Conservation (phyloP, 2,329 filamentous ascomycete genomes). For the Ophiostoma populinum region DNA sequence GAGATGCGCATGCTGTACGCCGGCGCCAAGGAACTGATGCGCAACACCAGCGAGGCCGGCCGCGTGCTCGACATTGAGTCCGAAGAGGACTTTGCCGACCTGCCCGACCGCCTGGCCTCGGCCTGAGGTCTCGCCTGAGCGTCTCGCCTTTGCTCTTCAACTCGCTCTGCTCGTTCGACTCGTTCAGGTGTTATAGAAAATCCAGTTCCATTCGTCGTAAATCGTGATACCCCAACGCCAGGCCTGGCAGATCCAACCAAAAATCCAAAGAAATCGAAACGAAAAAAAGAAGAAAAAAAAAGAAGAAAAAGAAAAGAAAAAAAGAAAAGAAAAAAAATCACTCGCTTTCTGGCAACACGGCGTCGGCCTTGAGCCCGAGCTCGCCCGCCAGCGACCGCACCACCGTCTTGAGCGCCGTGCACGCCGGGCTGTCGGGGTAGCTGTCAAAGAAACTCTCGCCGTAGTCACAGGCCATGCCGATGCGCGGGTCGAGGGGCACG, state of each 20-base stretch:
- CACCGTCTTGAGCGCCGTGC: constrained; percentile 61
- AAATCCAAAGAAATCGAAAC: background rate
- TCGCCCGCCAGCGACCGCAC: constrained; percentile 54
- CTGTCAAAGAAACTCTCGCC: constrained; percentile 94
- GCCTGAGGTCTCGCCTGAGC: too few relatives aligned
- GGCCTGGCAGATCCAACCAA: too few relatives aligned
- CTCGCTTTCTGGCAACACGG: constrained; percentile 26
- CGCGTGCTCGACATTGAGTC: constrained; percentile 71
- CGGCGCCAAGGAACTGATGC: constrained; percentile 87
- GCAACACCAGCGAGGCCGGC: constrained; percentile 80
- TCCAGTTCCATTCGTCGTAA: too few relatives aligned
- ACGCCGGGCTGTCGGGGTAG: constrained; percentile 86
- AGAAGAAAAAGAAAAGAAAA: background rate
- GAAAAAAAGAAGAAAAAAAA: background rate
- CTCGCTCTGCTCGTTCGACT: too few relatives aligned
- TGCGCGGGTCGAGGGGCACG: constrained; percentile 81
- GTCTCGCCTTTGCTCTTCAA: too few relatives aligned
- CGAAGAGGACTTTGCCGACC: constrained; percentile 64
- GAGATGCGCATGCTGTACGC: constrained; percentile 88
- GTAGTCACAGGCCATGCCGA: constrained; percentile 92
- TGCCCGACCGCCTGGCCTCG: constrained; percentile 45
- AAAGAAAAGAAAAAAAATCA: background rate
- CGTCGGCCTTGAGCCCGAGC: constrained; percentile 43
- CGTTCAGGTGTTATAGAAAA: too few relatives aligned
- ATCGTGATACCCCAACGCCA: too few relatives aligned